These are phyloP conservation scores for Pigoraptor vietnamica DNA, from an alignment of 78 protist genomes.

Conservation along the genomic window DNA sequence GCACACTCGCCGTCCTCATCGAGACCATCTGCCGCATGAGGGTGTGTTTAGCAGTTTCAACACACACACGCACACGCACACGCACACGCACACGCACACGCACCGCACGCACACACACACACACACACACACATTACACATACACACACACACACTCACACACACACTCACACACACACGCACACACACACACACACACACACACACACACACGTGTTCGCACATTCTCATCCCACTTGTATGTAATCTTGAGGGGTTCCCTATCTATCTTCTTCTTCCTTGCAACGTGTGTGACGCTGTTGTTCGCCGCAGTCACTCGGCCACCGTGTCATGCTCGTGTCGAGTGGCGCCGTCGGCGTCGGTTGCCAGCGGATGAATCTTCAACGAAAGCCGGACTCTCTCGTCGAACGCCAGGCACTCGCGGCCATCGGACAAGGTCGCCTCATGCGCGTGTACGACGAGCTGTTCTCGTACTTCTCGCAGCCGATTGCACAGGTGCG, in stretches of 20 bases:
- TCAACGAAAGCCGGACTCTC: not conserved
- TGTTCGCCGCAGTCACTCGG: not conserved
- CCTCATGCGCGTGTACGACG: slow-evolving; percentile 37
- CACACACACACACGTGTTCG: not conserved
- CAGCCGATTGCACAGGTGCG: slow-evolving; percentile 37
- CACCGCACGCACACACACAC: too few species aligned
- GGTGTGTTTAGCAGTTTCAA: too few species aligned
- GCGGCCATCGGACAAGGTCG: slow-evolving; percentile 51
- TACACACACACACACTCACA: not conserved
- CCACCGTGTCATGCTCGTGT: slow-evolving; percentile 16
- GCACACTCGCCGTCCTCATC: too few species aligned
- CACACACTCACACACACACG: not conserved
- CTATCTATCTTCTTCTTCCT: not conserved
- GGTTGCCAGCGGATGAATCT: slow-evolving; percentile 2
- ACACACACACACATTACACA: too few species aligned
- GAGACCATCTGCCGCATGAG: too few species aligned
- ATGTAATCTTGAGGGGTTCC: not conserved
- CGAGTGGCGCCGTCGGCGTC: slow-evolving; percentile 34
- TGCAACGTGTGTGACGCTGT: not conserved
- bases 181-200: not conserved
- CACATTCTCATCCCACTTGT: not conserved
- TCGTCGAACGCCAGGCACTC: slow-evolving; percentile 10
- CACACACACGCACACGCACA: too few species aligned
- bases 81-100: too few species aligned
- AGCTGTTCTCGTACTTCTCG: slow-evolving; percentile 1